Base-by-base conservation (phyloP, 495 filamentous ascomycete species). In the Lepraria neglecta region DNA sequence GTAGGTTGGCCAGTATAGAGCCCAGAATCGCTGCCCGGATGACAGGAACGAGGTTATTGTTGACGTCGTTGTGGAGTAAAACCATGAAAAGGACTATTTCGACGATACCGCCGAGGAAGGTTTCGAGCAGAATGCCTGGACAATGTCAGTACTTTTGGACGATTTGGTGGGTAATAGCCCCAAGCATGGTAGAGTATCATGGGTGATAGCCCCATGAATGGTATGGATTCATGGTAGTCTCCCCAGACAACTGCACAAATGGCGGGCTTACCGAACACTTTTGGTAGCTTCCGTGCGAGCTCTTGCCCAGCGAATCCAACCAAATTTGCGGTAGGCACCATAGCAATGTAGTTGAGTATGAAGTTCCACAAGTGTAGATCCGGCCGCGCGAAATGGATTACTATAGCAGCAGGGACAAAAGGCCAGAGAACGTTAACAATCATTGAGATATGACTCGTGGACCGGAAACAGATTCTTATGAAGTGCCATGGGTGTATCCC, bases 251-350 rank as follows among this genome's bases (percentile, higher is more conserved):
- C 2, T 28, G 15, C 15, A 0, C 11, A 3, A 24, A 9, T 3
- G 30, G n/a, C 21, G 40, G 5, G 31, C 61, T 60, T 51, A 59
- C 90, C 90, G 31, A 87, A 64, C 24, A 92, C 88, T 67, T 87
- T 87, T 19, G 87, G 86, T 33, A 95, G 69, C 71, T 94, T 94
- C 63, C 87, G 79, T 1, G 88, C 86, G 62, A 95, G 72, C 69
- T 95, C 88, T 65, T 89, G 84, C 6, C 89, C 88, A 6, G 88
- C 87, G 68, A 96, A 96, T 0, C 90, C 90, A 31, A 96, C 79
- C 54, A 96, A 72, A 65, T 96, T 96, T 50, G 91, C 92, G 35
- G 86, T 85, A 3, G 91, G 92, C 5, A 96, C 81, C 86, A 97
- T 97, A 55, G 85, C 87, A 42, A 90, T 79, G 52, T 90, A 90